A percentile compares a stretch with the other conserved stretches of the same genome.
These are phyloP conservation scores for Monilinia aucupariae DNA, from an alignment of 2,329 filamentous ascomycete species.

Conservation along the genomic window DNA sequence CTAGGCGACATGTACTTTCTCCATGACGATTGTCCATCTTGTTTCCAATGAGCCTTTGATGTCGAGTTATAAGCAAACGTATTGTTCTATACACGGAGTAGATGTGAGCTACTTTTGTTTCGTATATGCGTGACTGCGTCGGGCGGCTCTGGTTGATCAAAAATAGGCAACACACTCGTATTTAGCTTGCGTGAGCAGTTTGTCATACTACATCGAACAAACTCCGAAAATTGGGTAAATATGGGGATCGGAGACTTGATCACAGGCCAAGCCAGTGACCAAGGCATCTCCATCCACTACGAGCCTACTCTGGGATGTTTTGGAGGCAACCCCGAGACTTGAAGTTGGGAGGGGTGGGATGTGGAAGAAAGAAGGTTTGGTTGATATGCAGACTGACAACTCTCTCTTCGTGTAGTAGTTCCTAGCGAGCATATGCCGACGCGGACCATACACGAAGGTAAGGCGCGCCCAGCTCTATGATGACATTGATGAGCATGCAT, in stretches of 20 bases:
- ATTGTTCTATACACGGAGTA: background rate
- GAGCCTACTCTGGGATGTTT: background rate
- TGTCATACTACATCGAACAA: background rate
- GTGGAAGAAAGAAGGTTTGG: background rate
- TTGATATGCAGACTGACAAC: background rate
- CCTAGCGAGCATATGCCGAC: background rate
- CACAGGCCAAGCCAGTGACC: background rate
- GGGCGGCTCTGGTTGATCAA: background rate
- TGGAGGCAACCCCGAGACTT: background rate
- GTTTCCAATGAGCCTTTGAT: background rate
- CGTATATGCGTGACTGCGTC: background rate
- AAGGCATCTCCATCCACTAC: background rate
- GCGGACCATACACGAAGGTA: background rate
- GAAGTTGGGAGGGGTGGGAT: background rate
- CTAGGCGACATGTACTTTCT: constrained; percentile 7
- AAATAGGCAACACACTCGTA: background rate
- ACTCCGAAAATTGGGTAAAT: background rate
- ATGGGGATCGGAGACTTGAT: constrained; percentile 3
- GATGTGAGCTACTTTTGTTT: constrained; percentile 14
- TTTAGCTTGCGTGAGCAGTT: background rate
- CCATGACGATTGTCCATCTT: background rate
- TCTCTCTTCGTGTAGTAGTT: background rate
- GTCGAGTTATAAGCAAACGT: background rate
- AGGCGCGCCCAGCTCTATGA: background rate
- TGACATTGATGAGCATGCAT: background rate